These are phyloP conservation scores for Pleurotus tuoliensis DNA, from an alignment of 768 basidiomycete species.

Conservation along the genomic window DNA sequence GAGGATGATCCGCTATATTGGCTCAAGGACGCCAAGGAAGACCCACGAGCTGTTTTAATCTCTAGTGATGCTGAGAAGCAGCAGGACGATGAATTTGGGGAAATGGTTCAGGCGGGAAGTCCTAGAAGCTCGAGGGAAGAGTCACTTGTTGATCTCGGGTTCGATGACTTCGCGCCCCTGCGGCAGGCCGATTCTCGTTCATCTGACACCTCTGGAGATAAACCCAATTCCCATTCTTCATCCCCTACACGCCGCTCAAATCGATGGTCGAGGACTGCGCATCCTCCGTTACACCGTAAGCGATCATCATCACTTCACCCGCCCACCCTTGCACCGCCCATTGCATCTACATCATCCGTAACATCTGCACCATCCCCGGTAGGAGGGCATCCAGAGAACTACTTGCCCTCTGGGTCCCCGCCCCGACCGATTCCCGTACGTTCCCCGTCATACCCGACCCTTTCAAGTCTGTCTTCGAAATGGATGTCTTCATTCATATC, in stretches of 20 bases:
- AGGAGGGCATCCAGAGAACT: background rate
- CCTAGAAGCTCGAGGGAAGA: conserved; percentile 14
- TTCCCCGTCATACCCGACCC: conserved; percentile 33
- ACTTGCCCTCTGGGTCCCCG: background rate
- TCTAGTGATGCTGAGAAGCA: background rate
- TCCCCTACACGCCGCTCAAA: conserved; percentile 12
- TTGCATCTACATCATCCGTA: conserved; percentile 23
- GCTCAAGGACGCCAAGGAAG: conserved; percentile 25
- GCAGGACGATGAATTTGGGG: conserved; percentile 6
- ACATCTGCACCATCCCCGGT: conserved; percentile 14
- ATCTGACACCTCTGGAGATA: conserved; percentile 9
- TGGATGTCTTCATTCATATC: conserved; percentile 46
- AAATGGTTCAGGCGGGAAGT: conserved; percentile 7
- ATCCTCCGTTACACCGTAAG: conserved; percentile 24
- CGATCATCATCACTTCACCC: conserved; percentile 28
- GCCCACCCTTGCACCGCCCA: conserved; percentile 32
- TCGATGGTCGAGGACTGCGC: conserved; percentile 16
- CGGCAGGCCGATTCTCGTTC: conserved; percentile 19
- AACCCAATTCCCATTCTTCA: background rate
- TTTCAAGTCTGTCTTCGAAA: conserved; percentile 44
- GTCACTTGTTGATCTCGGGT: conserved; percentile 30
- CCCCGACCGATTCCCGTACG: conserved; percentile 6
- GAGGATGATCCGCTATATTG: conserved; percentile 73
- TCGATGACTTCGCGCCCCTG: conserved; percentile 15
- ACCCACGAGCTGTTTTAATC: background rate